Conservation (phyloP, 257 asterid genomes). For the Nicotiana sylvestris region DNA sequence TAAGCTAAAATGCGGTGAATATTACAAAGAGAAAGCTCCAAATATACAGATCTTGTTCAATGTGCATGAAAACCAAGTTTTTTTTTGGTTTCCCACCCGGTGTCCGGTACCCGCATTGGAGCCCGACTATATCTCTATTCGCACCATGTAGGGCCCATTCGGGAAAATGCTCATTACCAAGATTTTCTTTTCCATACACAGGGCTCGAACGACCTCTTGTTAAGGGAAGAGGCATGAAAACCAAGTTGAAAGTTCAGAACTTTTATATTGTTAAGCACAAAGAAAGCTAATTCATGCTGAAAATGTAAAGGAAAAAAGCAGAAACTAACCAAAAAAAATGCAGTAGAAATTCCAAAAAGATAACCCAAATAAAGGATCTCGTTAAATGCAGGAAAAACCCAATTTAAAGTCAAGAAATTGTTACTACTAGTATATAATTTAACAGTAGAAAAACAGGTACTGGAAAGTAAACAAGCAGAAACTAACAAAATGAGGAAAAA, state of each 20-base stretch:
- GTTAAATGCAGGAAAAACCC: constrained; percentile 14
- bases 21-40: constrained; percentile 43
- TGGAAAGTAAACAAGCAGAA: constrained; percentile 11
- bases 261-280: background rate
- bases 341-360: constrained; percentile 25
- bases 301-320: constrained; percentile 7
- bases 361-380: constrained; percentile 33
- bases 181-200: too few relatives aligned
- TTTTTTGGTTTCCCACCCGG: too few relatives aligned
- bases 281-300: background rate
- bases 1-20: background rate
- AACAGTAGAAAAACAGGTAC: constrained; percentile 11
- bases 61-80: constrained; percentile 8
- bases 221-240: background rate
- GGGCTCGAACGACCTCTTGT: too few relatives aligned
- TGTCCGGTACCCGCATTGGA: too few relatives aligned
- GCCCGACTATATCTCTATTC: too few relatives aligned
- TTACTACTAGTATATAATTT: constrained; percentile 6
- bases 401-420: constrained; percentile 4
- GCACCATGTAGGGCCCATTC: too few relatives aligned
- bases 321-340: constrained; percentile 10
- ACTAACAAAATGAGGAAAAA: constrained; percentile 3
- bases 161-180: too few relatives aligned
- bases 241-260: constrained; percentile 1
- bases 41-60: constrained; percentile 18